Conservation (phyloP, 225 moss, liverwort and hornwort genomes). For the Pseudoscleropodium purum region DNA sequence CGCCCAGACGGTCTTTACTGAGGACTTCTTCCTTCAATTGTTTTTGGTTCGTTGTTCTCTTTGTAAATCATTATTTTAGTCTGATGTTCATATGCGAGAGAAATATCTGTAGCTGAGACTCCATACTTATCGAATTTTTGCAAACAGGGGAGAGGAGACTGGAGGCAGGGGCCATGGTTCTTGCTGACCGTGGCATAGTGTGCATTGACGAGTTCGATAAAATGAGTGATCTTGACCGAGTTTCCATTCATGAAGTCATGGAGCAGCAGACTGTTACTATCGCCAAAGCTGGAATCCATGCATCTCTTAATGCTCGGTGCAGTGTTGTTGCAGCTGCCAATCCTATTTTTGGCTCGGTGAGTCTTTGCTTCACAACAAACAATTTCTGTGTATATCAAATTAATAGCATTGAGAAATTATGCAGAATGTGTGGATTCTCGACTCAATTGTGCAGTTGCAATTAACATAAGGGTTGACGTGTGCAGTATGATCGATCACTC, state of each 20-base stretch:
- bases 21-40: not conserved
- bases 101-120: not conserved
- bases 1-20: not conserved
- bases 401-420: not conserved
- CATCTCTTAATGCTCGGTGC: slow-evolving; percentile 80
- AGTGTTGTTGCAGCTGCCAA: slow-evolving; percentile 88
- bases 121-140: not conserved
- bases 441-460: not conserved
- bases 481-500: slow-evolving; percentile 78
- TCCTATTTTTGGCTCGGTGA: slow-evolving; percentile 79
- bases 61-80: not conserved
- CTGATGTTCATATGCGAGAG: not conserved
- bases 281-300: slow-evolving; percentile 87
- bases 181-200: slow-evolving; percentile 76
- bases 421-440: not conserved
- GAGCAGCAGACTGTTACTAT: slow-evolving; percentile 88
- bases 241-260: slow-evolving; percentile 87
- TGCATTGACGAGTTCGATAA: slow-evolving; percentile 92
- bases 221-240: slow-evolving; percentile 87
- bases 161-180: slow-evolving; percentile 88
- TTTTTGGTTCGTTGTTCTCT: not conserved
- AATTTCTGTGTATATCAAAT: not conserved
- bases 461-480: not conserved
- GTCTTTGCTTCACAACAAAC: not conserved
- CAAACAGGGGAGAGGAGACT: slow-evolving; percentile 63